Conservation (phyloP, 2,329 filamentous ascomycete genomes). For the Paramyrothecium roridum region DNA sequence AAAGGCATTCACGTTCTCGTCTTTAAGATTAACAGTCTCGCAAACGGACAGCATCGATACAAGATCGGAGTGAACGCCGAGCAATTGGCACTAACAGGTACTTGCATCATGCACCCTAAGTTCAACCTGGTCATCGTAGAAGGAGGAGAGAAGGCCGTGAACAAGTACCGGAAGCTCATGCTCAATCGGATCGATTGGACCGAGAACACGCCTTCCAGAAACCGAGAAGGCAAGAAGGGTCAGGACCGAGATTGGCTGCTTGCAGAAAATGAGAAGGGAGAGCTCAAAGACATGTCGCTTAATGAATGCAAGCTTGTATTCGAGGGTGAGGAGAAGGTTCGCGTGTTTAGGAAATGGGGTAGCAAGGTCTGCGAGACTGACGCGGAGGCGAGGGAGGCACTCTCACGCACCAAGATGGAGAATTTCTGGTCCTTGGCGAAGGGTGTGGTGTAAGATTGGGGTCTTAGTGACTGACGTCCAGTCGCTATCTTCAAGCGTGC, state of each 20-base stretch:
- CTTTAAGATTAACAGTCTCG: slow-evolving; percentile 85
- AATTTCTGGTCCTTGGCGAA: slow-evolving; percentile 93
- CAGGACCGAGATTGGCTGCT: slow-evolving; percentile 72
- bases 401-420: slow-evolving; percentile 83
- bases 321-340: slow-evolving; percentile 81
- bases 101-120: slow-evolving; percentile 88
- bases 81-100: slow-evolving; percentile 79
- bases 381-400: slow-evolving; percentile 75
- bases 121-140: slow-evolving; percentile 90
- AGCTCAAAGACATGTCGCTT: slow-evolving; percentile 73
- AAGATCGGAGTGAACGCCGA: slow-evolving; percentile 92
- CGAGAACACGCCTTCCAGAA: slow-evolving; percentile 72
- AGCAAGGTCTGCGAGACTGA: slow-evolving; percentile 93
- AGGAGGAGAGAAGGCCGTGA: slow-evolving; percentile 79
- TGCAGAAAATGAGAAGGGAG: slow-evolving; percentile 73
- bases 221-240: slow-evolving; percentile 58
- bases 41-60: slow-evolving; percentile 89
- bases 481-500: too few relatives aligned
- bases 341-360: slow-evolving; percentile 83
- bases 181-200: slow-evolving; percentile 92
- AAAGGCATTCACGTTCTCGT: slow-evolving; percentile 85
- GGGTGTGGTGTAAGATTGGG: slow-evolving; percentile 29
- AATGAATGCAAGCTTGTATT: slow-evolving; percentile 86
- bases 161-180: slow-evolving; percentile 89
- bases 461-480: too few relatives aligned